Evolutionary conservation across 1,284 basidiomycete genomes (phyloP).

Genomic region (Xerocomus nothofagi): DNA sequence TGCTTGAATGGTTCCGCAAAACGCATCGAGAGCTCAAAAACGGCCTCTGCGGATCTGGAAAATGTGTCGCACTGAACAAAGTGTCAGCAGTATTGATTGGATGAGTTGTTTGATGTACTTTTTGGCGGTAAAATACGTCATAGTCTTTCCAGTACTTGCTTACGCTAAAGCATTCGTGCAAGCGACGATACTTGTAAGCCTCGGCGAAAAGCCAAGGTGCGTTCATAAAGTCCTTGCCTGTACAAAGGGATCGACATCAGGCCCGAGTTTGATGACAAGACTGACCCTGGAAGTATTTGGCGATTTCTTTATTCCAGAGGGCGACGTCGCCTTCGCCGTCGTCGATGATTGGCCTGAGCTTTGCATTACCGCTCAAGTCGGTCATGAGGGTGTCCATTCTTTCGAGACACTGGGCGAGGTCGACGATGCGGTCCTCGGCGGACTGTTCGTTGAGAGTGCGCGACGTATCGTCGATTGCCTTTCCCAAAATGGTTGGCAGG

Average conservation of each 20-base stretch:
- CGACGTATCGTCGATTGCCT: conserved; percentile 92
- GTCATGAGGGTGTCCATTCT: conserved; percentile 83
- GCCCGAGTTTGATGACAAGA: neutral
- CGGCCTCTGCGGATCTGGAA: conserved; percentile 88
- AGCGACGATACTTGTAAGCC: conserved; percentile 95
- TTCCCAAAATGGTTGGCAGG: conserved; percentile 92
- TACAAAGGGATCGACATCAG: neutral
- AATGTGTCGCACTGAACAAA: conserved; percentile 90
- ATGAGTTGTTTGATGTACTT: conserved; percentile 44
- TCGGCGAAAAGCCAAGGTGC: conserved; percentile 96
- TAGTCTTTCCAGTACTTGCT: conserved; percentile 92
- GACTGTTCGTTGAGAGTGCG: conserved; percentile 88
- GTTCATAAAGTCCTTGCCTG: conserved; percentile 95
- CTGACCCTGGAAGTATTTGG: conserved; percentile 87
- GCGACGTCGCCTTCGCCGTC: conserved; percentile 94
- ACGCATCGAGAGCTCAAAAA: conserved; percentile 92
- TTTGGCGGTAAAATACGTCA: conserved; percentile 90
- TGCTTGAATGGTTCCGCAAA: conserved; percentile 86
- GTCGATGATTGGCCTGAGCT: conserved; percentile 85
- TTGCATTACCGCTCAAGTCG: conserved; percentile 77
- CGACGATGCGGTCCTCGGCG: conserved; percentile 83
- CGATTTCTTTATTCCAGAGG: conserved; percentile 96
- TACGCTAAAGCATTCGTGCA: conserved; percentile 94
- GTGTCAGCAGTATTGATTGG: conserved; percentile 2
- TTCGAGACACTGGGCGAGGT: conserved; percentile 86